phyloP scores from a whole-genome alignment of 768 basidiomycete genomes.

The Tulasnella sp. region DNA sequence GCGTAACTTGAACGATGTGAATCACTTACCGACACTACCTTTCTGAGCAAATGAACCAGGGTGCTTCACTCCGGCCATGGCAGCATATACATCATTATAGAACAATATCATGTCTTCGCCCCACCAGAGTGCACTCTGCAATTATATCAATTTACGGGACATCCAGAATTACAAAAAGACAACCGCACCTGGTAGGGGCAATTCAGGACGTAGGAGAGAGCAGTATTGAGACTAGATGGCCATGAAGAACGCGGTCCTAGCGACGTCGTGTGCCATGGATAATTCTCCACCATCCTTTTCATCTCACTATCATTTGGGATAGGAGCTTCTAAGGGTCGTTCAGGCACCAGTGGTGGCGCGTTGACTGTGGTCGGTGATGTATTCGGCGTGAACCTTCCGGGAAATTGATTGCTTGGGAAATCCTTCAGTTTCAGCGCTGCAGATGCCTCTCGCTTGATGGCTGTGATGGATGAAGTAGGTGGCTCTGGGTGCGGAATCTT shows the following conservation, averaged over 20 bases:
- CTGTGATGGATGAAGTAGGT: not conserved
- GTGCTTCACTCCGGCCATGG: slow-evolving; percentile 20
- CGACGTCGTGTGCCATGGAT: slow-evolving; percentile 18
- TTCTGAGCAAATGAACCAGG: slow-evolving; percentile 20
- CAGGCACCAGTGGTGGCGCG: not conserved
- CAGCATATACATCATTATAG: slow-evolving; percentile 22
- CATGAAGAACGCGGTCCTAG: slow-evolving; percentile 16
- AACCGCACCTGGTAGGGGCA: slow-evolving; percentile 16
- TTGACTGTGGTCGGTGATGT: not conserved
- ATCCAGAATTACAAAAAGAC: not conserved
- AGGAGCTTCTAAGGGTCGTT: not conserved
- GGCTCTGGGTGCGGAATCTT: slow-evolving; percentile 2
- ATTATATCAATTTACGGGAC: not conserved
- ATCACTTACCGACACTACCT: slow-evolving; percentile 14
- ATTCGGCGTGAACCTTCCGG: not conserved
- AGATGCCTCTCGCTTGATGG: not conserved
- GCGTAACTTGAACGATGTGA: no score
- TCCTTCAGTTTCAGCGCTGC: not conserved
- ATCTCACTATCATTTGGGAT: slow-evolving; percentile 12
- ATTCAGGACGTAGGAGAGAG: slow-evolving; percentile 13
- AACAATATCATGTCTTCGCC: slow-evolving; percentile 19
- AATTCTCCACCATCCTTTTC: slow-evolving; percentile 15
- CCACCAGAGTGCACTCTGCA: slow-evolving; percentile 20
- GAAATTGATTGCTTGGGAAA: not conserved
- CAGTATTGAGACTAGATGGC: slow-evolving; percentile 17